A percentile compares a stretch with the other conserved stretches of the same genome.
Evolutionary conservation across 164 flowering plant genomes (phyloP).

Genomic region (Vitis amurensis): DNA sequence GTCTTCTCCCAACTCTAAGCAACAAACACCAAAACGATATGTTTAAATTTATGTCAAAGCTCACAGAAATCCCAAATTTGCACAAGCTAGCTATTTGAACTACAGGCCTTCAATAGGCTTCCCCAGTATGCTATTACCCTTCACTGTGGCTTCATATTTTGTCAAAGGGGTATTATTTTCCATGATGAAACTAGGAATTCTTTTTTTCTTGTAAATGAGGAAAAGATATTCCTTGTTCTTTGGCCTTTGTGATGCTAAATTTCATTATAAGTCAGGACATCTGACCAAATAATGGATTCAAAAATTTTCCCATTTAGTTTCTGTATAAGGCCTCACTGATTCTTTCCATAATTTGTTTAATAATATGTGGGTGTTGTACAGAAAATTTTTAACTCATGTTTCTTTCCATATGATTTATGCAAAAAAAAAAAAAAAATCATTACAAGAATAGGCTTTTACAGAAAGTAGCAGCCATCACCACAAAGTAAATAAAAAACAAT

Average conservation of each 20-base stretch:
- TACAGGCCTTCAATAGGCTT: neutral
- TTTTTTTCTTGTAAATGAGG: neutral
- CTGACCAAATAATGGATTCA: neutral
- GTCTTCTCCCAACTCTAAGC: constrained; percentile 64
- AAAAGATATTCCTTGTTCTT: neutral
- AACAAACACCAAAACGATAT: neutral
- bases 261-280: neutral
- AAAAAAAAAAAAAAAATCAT: no score
- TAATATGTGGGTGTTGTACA: neutral
- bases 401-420: no score
- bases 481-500: neutral
- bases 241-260: no score
- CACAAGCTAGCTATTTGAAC: neutral
- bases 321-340: no score
- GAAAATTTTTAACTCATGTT: no score
- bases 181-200: neutral
- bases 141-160: no score
- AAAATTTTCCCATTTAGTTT: neutral
- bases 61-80: neutral
- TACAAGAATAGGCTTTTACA: neutral
- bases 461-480: neutral
- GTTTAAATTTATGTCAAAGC: neutral
- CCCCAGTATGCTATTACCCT: constrained; percentile 1
- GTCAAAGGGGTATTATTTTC: no score
- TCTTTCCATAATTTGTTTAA: neutral